phyloP scores from a whole-genome alignment of 805 yeast species.

The Zygotorulaspora florentina region DNA sequence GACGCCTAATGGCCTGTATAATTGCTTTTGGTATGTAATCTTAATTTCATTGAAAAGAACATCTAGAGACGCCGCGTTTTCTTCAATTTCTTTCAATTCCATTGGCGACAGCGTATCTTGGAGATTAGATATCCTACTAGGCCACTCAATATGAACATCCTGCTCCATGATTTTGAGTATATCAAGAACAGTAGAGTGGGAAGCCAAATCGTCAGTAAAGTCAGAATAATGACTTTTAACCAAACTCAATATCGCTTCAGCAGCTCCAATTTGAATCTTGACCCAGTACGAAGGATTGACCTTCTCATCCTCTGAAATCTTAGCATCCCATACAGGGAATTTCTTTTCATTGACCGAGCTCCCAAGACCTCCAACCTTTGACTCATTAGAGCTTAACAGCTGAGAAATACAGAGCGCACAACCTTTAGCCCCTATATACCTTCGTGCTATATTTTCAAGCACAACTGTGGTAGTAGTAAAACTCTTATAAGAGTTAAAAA shows the following conservation, averaged over 20 bases:
- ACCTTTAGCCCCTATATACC: slow-evolving; percentile 59
- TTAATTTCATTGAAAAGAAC: slow-evolving; percentile 60
- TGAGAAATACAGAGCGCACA: slow-evolving; percentile 53
- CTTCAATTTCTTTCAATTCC: slow-evolving; percentile 26
- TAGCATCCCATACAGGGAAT: slow-evolving; percentile 59
- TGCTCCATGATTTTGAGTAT: slow-evolving; percentile 63
- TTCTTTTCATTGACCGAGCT: slow-evolving; percentile 27
- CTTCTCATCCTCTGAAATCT: slow-evolving; percentile 39
- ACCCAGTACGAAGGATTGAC: slow-evolving; percentile 65
- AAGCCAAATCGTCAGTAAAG: slow-evolving; percentile 62
- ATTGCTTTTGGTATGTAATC: slow-evolving; percentile 62
- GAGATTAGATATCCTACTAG: slow-evolving; percentile 38
- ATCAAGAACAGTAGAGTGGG: slow-evolving; percentile 57
- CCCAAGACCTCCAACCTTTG: slow-evolving; percentile 30
- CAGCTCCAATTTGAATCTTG: slow-evolving; percentile 74
- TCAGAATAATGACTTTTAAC: slow-evolving; percentile 70
- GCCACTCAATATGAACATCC: slow-evolving; percentile 55
- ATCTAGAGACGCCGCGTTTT: slow-evolving; percentile 31
- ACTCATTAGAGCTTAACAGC: slow-evolving; percentile 24
- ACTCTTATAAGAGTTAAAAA: slow-evolving; percentile 64
- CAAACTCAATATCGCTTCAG: slow-evolving; percentile 70
- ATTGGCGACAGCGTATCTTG: slow-evolving; percentile 17
- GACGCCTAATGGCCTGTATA: slow-evolving; percentile 53
- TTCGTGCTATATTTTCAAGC: slow-evolving; percentile 47
- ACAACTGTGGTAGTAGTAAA: slow-evolving; percentile 56